phyloP scores from a whole-genome alignment of 306 rosid species.

The Vigna unguiculata region DNA sequence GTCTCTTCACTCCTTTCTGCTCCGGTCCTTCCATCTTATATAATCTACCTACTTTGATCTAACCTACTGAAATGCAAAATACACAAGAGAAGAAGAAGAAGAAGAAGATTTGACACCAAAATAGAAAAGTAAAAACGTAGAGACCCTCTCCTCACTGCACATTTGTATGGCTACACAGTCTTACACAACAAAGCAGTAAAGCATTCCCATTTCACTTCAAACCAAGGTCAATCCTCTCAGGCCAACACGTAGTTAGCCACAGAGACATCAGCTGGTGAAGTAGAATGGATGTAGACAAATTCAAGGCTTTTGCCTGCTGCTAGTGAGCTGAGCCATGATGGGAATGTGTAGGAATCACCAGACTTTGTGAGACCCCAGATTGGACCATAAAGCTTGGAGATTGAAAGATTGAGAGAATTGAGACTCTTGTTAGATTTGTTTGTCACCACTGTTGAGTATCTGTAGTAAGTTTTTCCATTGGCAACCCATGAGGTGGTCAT shows the following conservation, averaged over 20 bases:
- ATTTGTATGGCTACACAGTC: constrained; percentile 75
- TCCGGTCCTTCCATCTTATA: constrained; percentile 71
- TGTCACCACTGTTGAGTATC: constrained; percentile 82
- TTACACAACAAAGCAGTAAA: constrained; percentile 58
- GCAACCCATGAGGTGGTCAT: constrained; percentile 78
- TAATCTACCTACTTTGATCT: constrained; percentile 54
- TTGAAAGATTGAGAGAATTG: constrained; percentile 63
- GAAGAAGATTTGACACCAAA: constrained; percentile 35
- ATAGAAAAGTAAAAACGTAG: constrained; percentile 39
- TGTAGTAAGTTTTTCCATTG: constrained; percentile 73
- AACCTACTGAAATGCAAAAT: constrained; percentile 60
- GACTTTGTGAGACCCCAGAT: constrained; percentile 86
- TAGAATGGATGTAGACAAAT: constrained; percentile 91
- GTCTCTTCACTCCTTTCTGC: constrained; percentile 98
- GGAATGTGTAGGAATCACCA: constrained; percentile 73
- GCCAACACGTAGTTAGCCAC: constrained; percentile 74
- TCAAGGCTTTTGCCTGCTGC: constrained; percentile 87
- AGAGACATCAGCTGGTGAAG: constrained; percentile 75
- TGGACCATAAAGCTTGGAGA: constrained; percentile 89
- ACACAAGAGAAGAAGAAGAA: constrained; percentile 53
- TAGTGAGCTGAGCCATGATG: constrained; percentile 81
- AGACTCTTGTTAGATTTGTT: constrained; percentile 80
- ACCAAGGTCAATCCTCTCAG: constrained; percentile 40
- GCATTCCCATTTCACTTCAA: constrained; percentile 38
- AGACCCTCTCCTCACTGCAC: constrained; percentile 58